Evolutionary conservation across 1,284 basidiomycete species (phyloP).

Genomic region (Tylopilus orsonianus): DNA sequence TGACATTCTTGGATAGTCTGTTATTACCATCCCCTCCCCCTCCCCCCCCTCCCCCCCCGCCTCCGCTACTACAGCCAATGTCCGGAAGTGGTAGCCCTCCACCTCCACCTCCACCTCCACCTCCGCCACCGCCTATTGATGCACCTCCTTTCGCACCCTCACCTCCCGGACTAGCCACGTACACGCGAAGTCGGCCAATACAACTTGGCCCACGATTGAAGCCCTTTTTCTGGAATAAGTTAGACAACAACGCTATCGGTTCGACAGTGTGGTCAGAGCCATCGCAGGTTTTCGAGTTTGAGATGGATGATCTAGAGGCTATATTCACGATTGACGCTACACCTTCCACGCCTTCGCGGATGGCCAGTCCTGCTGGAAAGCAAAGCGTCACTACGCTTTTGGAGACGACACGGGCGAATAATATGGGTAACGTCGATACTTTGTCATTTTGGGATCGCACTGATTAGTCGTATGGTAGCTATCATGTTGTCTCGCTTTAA

Average conservation of each 20-base stretch:
- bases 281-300: slow-evolving; percentile 42
- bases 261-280: slow-evolving; percentile 75
- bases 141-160: slow-evolving; percentile 26
- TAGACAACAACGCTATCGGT: slow-evolving; percentile 44
- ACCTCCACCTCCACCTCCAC: slow-evolving; percentile 17
- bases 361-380: slow-evolving; percentile 49
- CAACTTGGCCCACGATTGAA: slow-evolving; percentile 55
- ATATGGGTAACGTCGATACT: slow-evolving; percentile 58
- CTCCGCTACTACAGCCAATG: slow-evolving; percentile 5
- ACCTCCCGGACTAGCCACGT: slow-evolving; percentile 31
- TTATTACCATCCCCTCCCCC: slow-evolving; percentile 19
- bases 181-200: slow-evolving; percentile 33
- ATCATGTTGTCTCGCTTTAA: slow-evolving; percentile 83
- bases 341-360: slow-evolving; percentile 43
- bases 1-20: slow-evolving; percentile 13
- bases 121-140: slow-evolving; percentile 22
- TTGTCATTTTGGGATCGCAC: background rate
- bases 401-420: slow-evolving; percentile 82
- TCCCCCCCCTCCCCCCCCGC: slow-evolving; percentile 10
- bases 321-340: slow-evolving; percentile 67
- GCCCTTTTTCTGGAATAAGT: slow-evolving; percentile 91
- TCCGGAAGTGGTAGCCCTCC: slow-evolving; percentile 4
- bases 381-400: slow-evolving; percentile 68
- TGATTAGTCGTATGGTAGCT: slow-evolving; percentile 40
- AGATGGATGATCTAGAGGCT: slow-evolving; percentile 71